Evolutionary conservation across 768 basidiomycete species (phyloP).

Genomic region (Termitomyces sp.): DNA sequence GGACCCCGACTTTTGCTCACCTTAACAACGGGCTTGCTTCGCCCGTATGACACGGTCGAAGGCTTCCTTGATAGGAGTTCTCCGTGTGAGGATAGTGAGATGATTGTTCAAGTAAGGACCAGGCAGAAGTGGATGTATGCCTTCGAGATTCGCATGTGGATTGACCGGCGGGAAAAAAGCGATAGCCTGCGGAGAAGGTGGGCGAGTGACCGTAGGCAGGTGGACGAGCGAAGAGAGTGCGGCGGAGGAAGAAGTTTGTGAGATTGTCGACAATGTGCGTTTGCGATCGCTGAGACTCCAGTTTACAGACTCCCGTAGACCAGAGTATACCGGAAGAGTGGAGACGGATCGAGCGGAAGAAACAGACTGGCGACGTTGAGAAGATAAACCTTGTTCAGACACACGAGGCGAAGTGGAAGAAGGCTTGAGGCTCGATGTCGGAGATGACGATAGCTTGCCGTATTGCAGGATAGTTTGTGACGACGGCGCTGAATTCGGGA

Average conservation of each 20-base stretch:
- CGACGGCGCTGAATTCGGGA: constrained; percentile 37
- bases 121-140: constrained; percentile 66
- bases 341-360: constrained; percentile 57
- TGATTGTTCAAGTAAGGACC: constrained; percentile 69
- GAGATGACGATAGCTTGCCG: constrained; percentile 26
- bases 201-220: constrained; percentile 43
- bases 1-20: background rate
- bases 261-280: constrained; percentile 56
- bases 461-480: constrained; percentile 21
- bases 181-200: constrained; percentile 43
- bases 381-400: constrained; percentile 23
- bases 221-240: constrained; percentile 55
- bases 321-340: constrained; percentile 45
- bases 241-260: constrained; percentile 47
- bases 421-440: constrained; percentile 25
- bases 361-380: constrained; percentile 35
- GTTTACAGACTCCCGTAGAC: constrained; percentile 24
- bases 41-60: constrained; percentile 62
- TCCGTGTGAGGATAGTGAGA: constrained; percentile 59
- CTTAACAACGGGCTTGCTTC: constrained; percentile 30
- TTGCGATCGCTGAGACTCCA: constrained; percentile 33
- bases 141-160: constrained; percentile 48
- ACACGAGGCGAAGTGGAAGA: constrained; percentile 21
- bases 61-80: constrained; percentile 65
- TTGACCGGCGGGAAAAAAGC: constrained; percentile 64